phyloP scores from a whole-genome alignment of 2,329 filamentous ascomycete species.

The Claviceps sp. region DNA sequence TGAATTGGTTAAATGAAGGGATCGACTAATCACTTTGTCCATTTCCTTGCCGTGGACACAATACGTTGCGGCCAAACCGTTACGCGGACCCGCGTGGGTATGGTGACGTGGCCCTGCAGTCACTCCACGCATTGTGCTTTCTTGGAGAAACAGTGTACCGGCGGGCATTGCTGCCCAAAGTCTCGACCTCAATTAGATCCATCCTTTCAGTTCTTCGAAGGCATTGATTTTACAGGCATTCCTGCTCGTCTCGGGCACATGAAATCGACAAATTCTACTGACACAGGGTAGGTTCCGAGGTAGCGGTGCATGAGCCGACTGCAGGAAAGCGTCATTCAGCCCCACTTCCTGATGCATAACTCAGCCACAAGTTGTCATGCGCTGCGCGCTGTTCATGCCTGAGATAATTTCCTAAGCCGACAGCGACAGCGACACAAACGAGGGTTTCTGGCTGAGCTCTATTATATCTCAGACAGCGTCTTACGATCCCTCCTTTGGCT shows the following conservation, averaged over 20 bases:
- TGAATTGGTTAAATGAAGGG: too few species aligned
- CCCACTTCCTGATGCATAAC: slow-evolving; percentile 3
- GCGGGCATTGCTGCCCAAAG: too few species aligned
- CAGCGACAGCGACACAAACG: neutral
- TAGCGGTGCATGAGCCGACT: neutral
- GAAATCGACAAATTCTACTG: neutral
- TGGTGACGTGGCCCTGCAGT: neutral
- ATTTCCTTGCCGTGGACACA: too few species aligned
- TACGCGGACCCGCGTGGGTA: neutral
- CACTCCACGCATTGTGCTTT: too few species aligned
- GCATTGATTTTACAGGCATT: too few species aligned
- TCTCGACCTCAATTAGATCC: too few species aligned
- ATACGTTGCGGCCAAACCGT: too few species aligned
- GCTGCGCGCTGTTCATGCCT: neutral
- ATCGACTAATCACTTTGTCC: too few species aligned
- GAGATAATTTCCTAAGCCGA: neutral
- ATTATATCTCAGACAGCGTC: neutral
- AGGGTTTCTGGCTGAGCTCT: too few species aligned
- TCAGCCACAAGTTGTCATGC: neutral
- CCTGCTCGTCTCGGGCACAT: too few species aligned
- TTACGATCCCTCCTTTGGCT: neutral
- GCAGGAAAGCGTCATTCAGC: neutral
- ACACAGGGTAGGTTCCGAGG: neutral
- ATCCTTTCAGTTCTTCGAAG: too few species aligned
- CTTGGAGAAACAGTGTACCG: too few species aligned